Percentiles rank a stretch among this genome's conserved stretches.
phyloP scores from a whole-genome alignment of 805 yeast species.

The Suhomyces pyralidae region DNA sequence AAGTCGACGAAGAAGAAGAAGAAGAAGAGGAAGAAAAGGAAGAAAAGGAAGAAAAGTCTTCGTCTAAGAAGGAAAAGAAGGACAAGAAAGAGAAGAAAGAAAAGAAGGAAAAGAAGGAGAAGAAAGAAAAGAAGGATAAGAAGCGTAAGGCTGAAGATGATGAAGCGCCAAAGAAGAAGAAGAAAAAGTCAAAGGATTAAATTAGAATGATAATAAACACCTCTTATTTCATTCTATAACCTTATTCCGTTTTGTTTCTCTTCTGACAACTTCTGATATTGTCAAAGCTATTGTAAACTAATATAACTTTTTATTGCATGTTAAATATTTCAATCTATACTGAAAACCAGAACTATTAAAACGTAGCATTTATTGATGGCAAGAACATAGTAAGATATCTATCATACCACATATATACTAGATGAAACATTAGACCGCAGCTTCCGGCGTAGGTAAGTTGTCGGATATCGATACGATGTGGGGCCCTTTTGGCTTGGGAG shows the following conservation, averaged over 20 bases:
- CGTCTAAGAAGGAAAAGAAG: constrained; percentile 29
- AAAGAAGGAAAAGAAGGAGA: constrained; percentile 34
- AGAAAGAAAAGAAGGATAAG: constrained; percentile 38
- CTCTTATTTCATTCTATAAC: constrained; percentile 2
- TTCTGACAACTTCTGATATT: background rate
- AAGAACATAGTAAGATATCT: background rate
- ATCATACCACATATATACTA: background rate
- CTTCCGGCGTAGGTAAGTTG: background rate
- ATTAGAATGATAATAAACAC: background rate
- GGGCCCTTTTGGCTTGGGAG: background rate
- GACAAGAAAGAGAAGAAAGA: constrained; percentile 36
- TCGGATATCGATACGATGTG: background rate
- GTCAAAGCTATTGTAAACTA: constrained; percentile 21
- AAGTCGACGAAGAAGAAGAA: constrained; percentile 18
- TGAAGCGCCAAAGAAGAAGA: constrained; percentile 40
- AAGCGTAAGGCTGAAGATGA: constrained; percentile 36
- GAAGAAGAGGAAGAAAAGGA: constrained; percentile 16
- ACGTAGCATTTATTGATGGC: background rate
- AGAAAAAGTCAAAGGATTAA: constrained; percentile 47
- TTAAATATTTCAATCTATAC: constrained; percentile 16
- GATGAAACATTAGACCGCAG: background rate
- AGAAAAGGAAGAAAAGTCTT: constrained; percentile 27
- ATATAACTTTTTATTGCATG: constrained; percentile 25
- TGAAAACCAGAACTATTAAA: constrained; percentile 4
- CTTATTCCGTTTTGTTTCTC: constrained; percentile 6